phyloP scores from a whole-genome alignment of 495 filamentous ascomycete genomes.

The Penicillium paxilli region DNA sequence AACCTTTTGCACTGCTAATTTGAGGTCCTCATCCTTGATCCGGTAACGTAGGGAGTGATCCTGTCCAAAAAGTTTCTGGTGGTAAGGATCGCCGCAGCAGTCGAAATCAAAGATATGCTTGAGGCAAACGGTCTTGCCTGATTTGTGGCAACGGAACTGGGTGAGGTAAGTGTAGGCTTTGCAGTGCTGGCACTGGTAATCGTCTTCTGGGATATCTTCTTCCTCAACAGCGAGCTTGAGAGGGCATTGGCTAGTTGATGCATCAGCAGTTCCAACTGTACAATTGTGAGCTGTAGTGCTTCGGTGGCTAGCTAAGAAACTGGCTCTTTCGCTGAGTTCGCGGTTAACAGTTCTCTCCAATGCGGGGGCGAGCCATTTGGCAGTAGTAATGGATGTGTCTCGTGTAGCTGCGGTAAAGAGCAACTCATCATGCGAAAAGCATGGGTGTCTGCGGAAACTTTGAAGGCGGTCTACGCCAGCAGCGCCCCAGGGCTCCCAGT shows the following conservation, averaged over 20 bases:
- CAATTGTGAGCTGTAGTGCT: conserved; percentile 52
- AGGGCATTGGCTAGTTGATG: conserved; percentile 35
- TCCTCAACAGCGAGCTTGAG: conserved; percentile 57
- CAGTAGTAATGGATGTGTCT: conserved; percentile 85
- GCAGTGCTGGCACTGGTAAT: conserved; percentile 88
- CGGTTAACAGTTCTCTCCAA: conserved; percentile 72
- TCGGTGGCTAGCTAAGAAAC: conserved; percentile 65
- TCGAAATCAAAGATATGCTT: conserved; percentile 73
- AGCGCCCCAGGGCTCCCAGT: conserved; percentile 95
- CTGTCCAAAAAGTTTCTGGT: conserved; percentile 58
- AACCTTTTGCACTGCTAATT: conserved; percentile 68
- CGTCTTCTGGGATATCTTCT: conserved; percentile 79
- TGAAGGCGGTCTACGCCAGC: conserved; percentile 83
- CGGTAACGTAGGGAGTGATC: conserved; percentile 73
- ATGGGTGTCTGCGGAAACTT: conserved; percentile 85
- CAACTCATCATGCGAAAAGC: conserved; percentile 97
- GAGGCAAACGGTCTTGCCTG: conserved; percentile 76
- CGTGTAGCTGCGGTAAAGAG: conserved; percentile 80
- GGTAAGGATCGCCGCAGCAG: conserved; percentile 69
- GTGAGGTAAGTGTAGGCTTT: conserved; percentile 92
- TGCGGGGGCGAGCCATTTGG: conserved; percentile 91
- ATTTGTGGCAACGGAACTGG: conserved; percentile 77
- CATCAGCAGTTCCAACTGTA: conserved; percentile 33
- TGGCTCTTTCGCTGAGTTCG: conserved; percentile 66
- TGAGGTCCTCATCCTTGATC: conserved; percentile 69